Evolutionary conservation across 371 early-diverging fungal species (phyloP).

Genomic region (Rhizopus delemar): DNA sequence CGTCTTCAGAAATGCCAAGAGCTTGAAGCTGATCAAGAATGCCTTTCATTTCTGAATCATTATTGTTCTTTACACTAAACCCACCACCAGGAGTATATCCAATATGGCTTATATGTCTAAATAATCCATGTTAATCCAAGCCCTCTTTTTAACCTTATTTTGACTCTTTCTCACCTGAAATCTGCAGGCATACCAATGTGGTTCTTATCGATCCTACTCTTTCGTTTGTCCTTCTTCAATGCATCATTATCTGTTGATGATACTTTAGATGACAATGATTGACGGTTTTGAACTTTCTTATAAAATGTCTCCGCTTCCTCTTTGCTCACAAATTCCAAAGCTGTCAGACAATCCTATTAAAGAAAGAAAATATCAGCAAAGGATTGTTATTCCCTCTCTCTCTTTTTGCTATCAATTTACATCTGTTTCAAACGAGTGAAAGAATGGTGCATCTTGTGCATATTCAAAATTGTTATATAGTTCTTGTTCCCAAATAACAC

Average conservation of each 20-base stretch:
- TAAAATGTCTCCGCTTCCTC: slow-evolving; percentile 78
- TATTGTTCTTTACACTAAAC: slow-evolving; percentile 71
- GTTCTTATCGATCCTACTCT: slow-evolving; percentile 66
- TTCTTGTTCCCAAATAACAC: slow-evolving; percentile 84
- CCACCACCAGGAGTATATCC: slow-evolving; percentile 80
- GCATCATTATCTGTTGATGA: slow-evolving; percentile 3
- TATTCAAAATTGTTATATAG: slow-evolving; percentile 77
- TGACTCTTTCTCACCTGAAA: slow-evolving; percentile 49
- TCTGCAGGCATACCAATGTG: slow-evolving; percentile 77
- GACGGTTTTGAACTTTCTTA: slow-evolving; percentile 65
- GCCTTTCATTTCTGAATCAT: slow-evolving; percentile 77
- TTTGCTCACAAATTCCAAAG: slow-evolving; percentile 86
- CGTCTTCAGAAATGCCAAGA: slow-evolving; percentile 80
- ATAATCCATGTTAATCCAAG: not conserved
- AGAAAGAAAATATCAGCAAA: not conserved
- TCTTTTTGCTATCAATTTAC: slow-evolving; percentile 45
- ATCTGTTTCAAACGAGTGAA: slow-evolving; percentile 84
- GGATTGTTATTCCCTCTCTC: not conserved
- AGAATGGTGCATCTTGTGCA: slow-evolving; percentile 70
- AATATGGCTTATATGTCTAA: slow-evolving; percentile 75
- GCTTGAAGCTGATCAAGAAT: slow-evolving; percentile 74
- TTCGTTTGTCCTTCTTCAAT: slow-evolving; percentile 20
- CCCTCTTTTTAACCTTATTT: slow-evolving; percentile 6
- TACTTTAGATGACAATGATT: slow-evolving; percentile 40
- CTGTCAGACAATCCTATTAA: slow-evolving; percentile 69